Base-by-base conservation (phyloP, 208 protist species). In the Leishmania major region DNA sequence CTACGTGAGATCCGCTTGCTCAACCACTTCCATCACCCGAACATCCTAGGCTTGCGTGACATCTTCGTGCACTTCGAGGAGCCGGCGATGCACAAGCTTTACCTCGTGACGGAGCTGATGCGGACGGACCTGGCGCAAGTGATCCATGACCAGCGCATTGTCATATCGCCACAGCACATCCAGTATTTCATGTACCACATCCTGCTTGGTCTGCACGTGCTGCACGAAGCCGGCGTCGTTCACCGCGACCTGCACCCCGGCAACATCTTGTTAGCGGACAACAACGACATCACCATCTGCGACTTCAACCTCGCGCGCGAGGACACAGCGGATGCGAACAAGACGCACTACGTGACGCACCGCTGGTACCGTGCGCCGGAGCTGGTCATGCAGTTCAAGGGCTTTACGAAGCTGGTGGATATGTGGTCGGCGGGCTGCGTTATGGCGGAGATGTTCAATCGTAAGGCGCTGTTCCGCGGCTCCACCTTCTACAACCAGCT, bases 311-410 rank as follows among this genome's bases (percentile, higher is more conserved):
- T 99, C 35, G 99, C 99, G 22, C 91, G 97, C 51, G 92, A 97
- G 76, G 93, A 98, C 71, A 95, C 91, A 57, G 83, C 84, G 78
- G 93, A 96, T 79, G 80, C 89, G 45, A 95, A 96, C 84, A 96
- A 98, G 79, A 99, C 97, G 10, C 96, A 98, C 84, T 99, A 99
- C 87, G 97, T 99, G 17, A 97, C 96, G 11, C 96, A 98, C 83
- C 95, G 99, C 73, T 99, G 98, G 98, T 99, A 99, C 83, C 91
- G 99, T 53, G 99, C 99, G 10, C 99, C 99, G 25, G 98, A 99
- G 85, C 97, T 99, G 74, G 96, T 99, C 19, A 96, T 99, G 76
- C 98, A 99, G 79, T 98, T 94, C 79, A 98, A 96, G 77, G 90
- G 95, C 69, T 99, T 98, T 85, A 96, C 93, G 17, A 96, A 98